Evolutionary conservation across 208 protist species (phyloP).

Genomic region (Leishmania mexicana): DNA sequence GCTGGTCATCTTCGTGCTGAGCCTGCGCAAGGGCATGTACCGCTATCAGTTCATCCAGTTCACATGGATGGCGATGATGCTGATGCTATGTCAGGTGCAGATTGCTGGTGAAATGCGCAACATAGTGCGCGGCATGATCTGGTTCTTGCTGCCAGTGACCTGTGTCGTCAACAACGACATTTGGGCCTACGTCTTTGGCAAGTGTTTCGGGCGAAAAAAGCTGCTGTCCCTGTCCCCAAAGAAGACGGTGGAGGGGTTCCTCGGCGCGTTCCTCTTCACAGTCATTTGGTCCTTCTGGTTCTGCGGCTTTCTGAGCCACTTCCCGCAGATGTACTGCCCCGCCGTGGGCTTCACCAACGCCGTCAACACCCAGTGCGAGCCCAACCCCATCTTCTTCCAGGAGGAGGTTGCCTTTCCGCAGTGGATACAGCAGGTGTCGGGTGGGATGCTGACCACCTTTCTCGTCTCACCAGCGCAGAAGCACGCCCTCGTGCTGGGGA

Average conservation of each 20-base stretch:
- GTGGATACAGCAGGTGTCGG: constrained; percentile 59
- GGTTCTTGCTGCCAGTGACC: constrained; percentile 90
- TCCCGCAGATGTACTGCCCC: constrained; percentile 89
- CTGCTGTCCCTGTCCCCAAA: constrained; percentile 90
- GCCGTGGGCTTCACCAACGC: constrained; percentile 68
- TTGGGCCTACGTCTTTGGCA: constrained; percentile 91
- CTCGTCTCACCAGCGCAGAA: constrained; percentile 84
- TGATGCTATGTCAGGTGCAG: constrained; percentile 77
- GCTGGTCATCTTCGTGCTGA: constrained; percentile 89
- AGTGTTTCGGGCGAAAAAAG: constrained; percentile 87
- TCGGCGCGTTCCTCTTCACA: constrained; percentile 91
- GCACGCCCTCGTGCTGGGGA: constrained; percentile 94
- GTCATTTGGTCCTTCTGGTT: constrained; percentile 93
- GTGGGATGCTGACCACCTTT: constrained; percentile 46
- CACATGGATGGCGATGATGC: constrained; percentile 88
- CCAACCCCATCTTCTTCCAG: constrained; percentile 79
- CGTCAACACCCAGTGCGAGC: constrained; percentile 54
- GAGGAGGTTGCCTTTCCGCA: constrained; percentile 52
- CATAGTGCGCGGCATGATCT: constrained; percentile 92
- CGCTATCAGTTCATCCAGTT: constrained; percentile 93
- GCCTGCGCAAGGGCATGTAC: constrained; percentile 85
- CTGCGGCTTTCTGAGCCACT: constrained; percentile 85
- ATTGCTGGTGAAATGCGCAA: constrained; percentile 70
- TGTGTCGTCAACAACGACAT: constrained; percentile 93
- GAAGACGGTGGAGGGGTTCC: constrained; percentile 93